Evolutionary conservation across 768 basidiomycete species (phyloP).

Genomic region (Daedalea quercina): DNA sequence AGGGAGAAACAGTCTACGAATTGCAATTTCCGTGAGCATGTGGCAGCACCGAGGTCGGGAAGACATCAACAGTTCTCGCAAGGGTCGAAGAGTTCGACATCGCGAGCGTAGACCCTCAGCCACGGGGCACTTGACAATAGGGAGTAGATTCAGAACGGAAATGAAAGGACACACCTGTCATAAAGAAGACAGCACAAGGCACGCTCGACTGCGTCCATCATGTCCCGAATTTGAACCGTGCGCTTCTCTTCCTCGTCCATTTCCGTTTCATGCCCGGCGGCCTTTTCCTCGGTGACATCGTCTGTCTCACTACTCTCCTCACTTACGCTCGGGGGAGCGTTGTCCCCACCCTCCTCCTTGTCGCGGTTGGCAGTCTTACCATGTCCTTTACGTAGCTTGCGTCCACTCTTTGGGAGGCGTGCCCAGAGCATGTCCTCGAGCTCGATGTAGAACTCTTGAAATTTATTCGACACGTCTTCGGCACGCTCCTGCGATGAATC

Average conservation of each 20-base stretch:
- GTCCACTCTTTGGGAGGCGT: slow-evolving; percentile 14
- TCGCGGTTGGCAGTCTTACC: slow-evolving; percentile 14
- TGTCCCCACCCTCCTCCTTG: slow-evolving; percentile 5
- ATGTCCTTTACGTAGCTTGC: slow-evolving; percentile 23
- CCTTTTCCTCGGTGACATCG: slow-evolving; percentile 9
- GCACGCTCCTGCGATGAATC: slow-evolving; percentile 29
- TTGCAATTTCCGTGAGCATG: background rate
- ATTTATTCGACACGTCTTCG: slow-evolving; percentile 43
- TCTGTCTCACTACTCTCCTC: slow-evolving; percentile 12
- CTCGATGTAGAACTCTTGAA: slow-evolving; percentile 67
- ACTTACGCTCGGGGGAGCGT: slow-evolving; percentile 6
- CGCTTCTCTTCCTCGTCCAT: slow-evolving; percentile 28
- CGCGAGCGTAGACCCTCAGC: background rate
- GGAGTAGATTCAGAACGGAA: background rate
- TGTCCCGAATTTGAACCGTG: slow-evolving; percentile 45
- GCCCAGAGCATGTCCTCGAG: slow-evolving; percentile 59
- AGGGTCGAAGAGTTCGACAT: background rate
- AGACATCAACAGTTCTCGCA: background rate
- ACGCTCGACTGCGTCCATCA: slow-evolving; percentile 71
- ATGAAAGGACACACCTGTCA: slow-evolving; percentile 52
- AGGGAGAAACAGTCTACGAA: slow-evolving; percentile 67
- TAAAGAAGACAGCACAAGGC: slow-evolving; percentile 72
- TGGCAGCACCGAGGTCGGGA: background rate
- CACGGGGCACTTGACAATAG: background rate
- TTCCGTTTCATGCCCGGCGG: slow-evolving; percentile 10